Evolutionary conservation across 495 filamentous ascomycete genomes (phyloP).

Genomic region (Penicillium flavigenum): DNA sequence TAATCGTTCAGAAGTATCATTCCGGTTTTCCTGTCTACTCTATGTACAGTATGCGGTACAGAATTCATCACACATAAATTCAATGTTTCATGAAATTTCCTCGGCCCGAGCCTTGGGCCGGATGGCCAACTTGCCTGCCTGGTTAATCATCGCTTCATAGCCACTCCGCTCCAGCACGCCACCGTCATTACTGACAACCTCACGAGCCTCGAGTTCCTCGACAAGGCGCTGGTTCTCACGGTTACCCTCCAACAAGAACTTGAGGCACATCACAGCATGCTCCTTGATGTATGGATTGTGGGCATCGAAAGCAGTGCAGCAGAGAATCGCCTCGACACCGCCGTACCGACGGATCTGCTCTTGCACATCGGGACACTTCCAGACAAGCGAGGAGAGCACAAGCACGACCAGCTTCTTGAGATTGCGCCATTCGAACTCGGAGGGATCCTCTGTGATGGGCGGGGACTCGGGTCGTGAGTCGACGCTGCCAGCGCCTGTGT

Average conservation of each 20-base stretch:
- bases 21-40: not conserved
- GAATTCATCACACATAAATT: conserved; percentile 4
- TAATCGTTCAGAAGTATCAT: not conserved
- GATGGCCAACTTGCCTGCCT: conserved; percentile 50
- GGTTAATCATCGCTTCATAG: conserved; percentile 55
- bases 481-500: conserved; percentile 35
- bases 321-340: conserved; percentile 80
- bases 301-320: conserved; percentile 81
- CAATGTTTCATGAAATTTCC: conserved; percentile 8
- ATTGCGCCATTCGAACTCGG: conserved; percentile 89
- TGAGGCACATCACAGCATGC: conserved; percentile 85
- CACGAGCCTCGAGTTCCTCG: conserved; percentile 58
- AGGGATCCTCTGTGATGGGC: conserved; percentile 73
- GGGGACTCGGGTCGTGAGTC: conserved; percentile 55
- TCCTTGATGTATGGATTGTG: conserved; percentile 89
- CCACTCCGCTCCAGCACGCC: conserved; percentile 51
- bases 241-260: conserved; percentile 84
- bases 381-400: conserved; percentile 78
- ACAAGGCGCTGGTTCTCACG: conserved; percentile 75
- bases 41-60: not conserved
- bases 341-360: conserved; percentile 78
- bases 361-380: conserved; percentile 78
- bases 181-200: conserved; percentile 49
- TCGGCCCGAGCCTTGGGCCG: conserved; percentile 30
- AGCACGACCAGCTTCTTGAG: conserved; percentile 90